These are phyloP conservation scores for Cordyceps cicadae DNA, from an alignment of 2,329 filamentous ascomycete genomes.

Conservation along the genomic window DNA sequence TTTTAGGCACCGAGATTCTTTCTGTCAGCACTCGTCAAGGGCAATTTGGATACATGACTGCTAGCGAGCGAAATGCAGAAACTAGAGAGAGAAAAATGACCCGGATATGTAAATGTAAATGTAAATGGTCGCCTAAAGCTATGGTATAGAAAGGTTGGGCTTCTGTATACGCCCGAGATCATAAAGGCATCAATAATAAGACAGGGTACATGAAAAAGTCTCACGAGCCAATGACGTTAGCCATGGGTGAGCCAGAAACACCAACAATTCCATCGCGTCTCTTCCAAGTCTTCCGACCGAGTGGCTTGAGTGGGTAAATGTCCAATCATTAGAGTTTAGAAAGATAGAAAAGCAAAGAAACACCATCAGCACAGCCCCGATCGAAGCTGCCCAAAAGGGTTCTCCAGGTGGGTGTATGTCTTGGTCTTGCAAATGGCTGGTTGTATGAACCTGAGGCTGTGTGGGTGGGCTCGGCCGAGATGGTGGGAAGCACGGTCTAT, in stretches of 20 bases:
- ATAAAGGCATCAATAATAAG: neutral
- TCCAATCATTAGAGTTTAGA: neutral
- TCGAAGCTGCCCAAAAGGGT: neutral
- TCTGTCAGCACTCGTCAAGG: neutral
- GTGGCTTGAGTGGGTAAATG: neutral
- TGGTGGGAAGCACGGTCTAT: neutral
- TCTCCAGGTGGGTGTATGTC: too few species aligned
- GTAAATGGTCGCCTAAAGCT: neutral
- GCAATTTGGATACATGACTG: neutral
- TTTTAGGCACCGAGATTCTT: neutral
- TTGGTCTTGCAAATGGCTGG: neutral
- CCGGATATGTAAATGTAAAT: neutral
- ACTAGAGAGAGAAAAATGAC: neutral
- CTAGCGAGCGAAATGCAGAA: neutral
- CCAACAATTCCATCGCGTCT: neutral
- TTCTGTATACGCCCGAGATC: slow-evolving; percentile 4
- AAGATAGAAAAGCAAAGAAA: neutral
- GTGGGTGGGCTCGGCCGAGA: slow-evolving; percentile 9
- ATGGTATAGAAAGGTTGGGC: neutral
- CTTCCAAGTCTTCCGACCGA: neutral
- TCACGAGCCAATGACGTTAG: neutral
- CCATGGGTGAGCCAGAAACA: neutral
- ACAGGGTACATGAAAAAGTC: neutral
- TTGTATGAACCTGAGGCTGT: slow-evolving; percentile 3
- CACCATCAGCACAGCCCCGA: neutral